Evolutionary conservation across 352 stramenopile genomes (phyloP), one percentile per base, ranked within the genome.

Genomic region (Pythium graminicola): DNA sequence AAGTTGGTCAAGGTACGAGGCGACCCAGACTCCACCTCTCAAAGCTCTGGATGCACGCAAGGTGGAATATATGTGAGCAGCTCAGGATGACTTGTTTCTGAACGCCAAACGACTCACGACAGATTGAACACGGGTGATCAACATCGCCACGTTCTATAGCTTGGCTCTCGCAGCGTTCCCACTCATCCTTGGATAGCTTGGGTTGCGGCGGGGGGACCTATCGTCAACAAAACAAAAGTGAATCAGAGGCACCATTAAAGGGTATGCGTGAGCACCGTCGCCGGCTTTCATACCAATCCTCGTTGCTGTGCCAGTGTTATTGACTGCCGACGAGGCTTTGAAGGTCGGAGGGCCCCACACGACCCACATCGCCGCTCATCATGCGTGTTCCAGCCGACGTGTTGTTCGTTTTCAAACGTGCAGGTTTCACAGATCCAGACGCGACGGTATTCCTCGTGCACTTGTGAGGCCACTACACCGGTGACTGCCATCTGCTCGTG

Each of bases 1-100:
- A 26, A n/a, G n/a, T n/a, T n/a, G n/a, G 6, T 6, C 10, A 32
- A 47, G 22, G 2, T 31, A 47, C 19, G 20, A 14, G 6, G 6
- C 31, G 14, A 14, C 31, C 31, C 31, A 9, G 31, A 36, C 9
- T 36, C 31, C 22, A 80, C 76, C 80, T 62, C 65, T 94, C 84
- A 38, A 94, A 94, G 47, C 80, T 92, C 14, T 77, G 64, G 43
- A 94, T 76, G 54, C 84, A 94, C 20, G 72, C 64, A 5, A 86
- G 64, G 52, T 94, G 84, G 50, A 94, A 93, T 47, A 91, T 79
- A 67, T 94, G 83, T n/a, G 77, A 87, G 57, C 84, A 94, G 55
- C 77, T 91, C 24, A 94, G 60, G 22, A 94, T 87, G 27, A 94
- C 79, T 51, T 93, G 83, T 24, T 89, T 58, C 43, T 79, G 70